Base-by-base conservation (phyloP, 345 rosid species). In the Mangifera indica region DNA sequence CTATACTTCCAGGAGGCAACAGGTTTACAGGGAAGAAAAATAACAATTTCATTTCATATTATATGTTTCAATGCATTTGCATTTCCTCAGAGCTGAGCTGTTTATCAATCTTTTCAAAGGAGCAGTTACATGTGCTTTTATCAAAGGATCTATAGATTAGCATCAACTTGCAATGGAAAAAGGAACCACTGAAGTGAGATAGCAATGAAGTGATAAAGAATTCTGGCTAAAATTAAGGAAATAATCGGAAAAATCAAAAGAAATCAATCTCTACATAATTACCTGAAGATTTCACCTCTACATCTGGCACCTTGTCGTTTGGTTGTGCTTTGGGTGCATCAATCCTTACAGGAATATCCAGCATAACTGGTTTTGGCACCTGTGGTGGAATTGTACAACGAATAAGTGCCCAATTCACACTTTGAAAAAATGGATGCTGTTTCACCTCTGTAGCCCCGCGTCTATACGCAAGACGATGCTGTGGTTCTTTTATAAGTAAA, bases 371-470 rank as follows among this genome's bases (percentile, higher is more conserved):
- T 67, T 82, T 83, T 7, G 92, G 96, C 37, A 88, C 81, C 49
- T 89, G 88, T 3, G 97, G 97, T 1, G 97, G 97, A 59, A 61
- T 84, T 5, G 92, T 83, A 63, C 97, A 92, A 4, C 97, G 90
- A 66, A 90, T 90, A 65, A 92, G 82, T 20, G 97, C 97, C 97
- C 97, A 92, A 55, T 92, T 92, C 48, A 86, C 80, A 24, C 87
- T 87, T 66, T 85, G 90, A 71, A 92, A 90, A 84, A 92, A 92
- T 0, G 91, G 96, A 58, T 92, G 97, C 74, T 85, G 96, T 66
- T 92, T 92, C 2, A 92, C 76, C 84, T 92, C 96, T 4, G 93
- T 76, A 13, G 97, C 97, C 32, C 97, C 97, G 46, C 97, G 88
- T 69, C 86, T 76, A 66, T 86, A 88, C 40, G 85, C 97, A 73